phyloP scores from a whole-genome alignment of 2,329 filamentous ascomycete genomes.

The Aureobasidium namibiae region DNA sequence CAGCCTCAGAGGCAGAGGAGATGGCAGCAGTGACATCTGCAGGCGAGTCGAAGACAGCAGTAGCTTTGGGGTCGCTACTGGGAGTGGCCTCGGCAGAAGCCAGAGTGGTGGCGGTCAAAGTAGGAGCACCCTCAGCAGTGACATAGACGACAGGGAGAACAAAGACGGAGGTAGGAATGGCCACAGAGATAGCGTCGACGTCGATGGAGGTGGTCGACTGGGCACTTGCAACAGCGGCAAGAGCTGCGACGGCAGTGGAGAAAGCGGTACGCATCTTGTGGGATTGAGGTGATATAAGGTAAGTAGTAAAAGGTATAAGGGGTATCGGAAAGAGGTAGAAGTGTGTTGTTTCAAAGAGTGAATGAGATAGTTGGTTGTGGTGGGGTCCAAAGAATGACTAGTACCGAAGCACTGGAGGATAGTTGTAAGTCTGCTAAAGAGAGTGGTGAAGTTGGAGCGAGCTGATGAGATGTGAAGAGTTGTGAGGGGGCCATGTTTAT shows the following conservation, averaged over 20 bases:
- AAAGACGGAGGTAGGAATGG: conserved; percentile 1
- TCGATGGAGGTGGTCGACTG: not conserved
- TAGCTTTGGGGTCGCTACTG: not conserved
- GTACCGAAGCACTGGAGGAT: conserved; percentile 10
- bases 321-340: conserved; percentile 1
- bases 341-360: conserved; percentile 1
- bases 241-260: not conserved
- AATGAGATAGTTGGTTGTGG: conserved; percentile 2
- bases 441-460: conserved; percentile 7
- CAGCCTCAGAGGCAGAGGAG: not conserved
- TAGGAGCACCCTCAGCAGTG: not conserved
- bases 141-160: conserved; percentile 9
- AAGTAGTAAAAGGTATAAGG: not conserved
- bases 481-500: not conserved
- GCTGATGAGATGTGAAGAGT: not conserved
- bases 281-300: not conserved
- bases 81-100: not conserved
- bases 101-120: conserved; percentile 4
- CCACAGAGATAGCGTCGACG: not conserved
- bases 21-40: conserved; percentile 1
- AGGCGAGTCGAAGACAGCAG: conserved; percentile 3
- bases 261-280: not conserved
- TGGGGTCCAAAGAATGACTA: conserved; percentile 9
- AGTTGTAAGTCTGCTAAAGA: conserved; percentile 5
- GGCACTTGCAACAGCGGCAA: conserved; percentile 1